Evolutionary conservation across 805 yeast species (phyloP).

Genomic region (Saturnispora mendoncae): DNA sequence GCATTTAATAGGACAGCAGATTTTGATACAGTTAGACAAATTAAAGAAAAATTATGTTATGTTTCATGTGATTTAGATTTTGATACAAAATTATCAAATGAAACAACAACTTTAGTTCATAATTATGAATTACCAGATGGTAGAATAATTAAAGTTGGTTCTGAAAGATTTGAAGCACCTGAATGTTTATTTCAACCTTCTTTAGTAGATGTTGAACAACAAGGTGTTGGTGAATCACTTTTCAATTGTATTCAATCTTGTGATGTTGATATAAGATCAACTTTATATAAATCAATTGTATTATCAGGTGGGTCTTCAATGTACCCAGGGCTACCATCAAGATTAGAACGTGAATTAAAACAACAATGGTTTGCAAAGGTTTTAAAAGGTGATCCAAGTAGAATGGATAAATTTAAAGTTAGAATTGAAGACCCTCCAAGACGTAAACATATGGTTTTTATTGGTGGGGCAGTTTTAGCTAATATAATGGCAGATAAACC

Average conservation of each 20-base stretch:
- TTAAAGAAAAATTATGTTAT: constrained; percentile 92
- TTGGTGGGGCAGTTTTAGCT: constrained; percentile 97
- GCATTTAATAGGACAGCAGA: constrained; percentile 98
- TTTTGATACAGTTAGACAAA: constrained; percentile 96
- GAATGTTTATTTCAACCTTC: constrained; percentile 96
- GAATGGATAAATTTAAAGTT: constrained; percentile 87
- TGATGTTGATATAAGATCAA: constrained; percentile 84
- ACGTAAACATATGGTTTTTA: constrained; percentile 97
- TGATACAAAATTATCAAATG: constrained; percentile 79
- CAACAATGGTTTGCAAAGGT: constrained; percentile 92
- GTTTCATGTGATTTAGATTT: constrained; percentile 90
- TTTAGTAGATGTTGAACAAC: constrained; percentile 91
- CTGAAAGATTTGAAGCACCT: constrained; percentile 94
- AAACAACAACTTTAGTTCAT: constrained; percentile 92
- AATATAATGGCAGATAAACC: constrained; percentile 97
- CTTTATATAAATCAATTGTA: constrained; percentile 85
- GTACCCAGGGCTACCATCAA: constrained; percentile 97
- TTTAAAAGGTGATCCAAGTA: constrained; percentile 73
- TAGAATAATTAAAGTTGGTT: constrained; percentile 84
- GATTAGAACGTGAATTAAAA: constrained; percentile 91
- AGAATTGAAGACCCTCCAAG: constrained; percentile 98
- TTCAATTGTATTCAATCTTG: constrained; percentile 92
- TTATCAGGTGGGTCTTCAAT: constrained; percentile 96
- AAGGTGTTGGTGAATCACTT: constrained; percentile 89
- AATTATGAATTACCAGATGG: constrained; percentile 95